Conservation (phyloP, 2,329 filamentous ascomycete species). For the Colletotrichum acutatum region DNA sequence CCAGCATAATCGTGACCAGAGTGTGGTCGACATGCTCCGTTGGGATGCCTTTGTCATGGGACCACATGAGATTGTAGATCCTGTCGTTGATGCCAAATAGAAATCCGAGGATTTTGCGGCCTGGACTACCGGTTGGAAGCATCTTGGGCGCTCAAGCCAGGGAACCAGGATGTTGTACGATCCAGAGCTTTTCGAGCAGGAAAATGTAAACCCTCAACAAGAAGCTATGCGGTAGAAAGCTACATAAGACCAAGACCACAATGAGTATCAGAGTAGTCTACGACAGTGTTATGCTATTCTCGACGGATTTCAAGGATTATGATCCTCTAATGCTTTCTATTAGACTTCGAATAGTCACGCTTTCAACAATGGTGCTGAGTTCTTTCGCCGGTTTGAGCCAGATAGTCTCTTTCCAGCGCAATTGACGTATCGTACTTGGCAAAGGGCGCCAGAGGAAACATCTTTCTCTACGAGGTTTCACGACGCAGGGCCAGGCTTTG, state of each 20-base stretch:
- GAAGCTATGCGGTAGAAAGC: background rate
- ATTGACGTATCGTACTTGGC: background rate
- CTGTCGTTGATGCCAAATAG: background rate
- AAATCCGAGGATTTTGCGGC: slow-evolving; percentile 6
- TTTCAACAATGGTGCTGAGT: too few relatives aligned
- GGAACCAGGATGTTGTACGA: background rate
- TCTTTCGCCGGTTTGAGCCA: too few relatives aligned
- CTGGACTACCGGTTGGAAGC: background rate
- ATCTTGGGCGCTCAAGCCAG: background rate
- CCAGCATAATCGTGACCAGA: slow-evolving; percentile 5
- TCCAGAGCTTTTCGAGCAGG: background rate
- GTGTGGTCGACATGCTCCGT: background rate
- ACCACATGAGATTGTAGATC: slow-evolving; percentile 5
- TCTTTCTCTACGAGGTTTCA: background rate
- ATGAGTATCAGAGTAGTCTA: background rate
- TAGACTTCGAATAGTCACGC: background rate
- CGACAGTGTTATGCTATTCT: background rate
- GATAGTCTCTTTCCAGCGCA: too few relatives aligned
- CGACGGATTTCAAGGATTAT: background rate
- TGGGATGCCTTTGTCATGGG: slow-evolving; percentile 5
- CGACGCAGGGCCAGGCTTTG: background rate
- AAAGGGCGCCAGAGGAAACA: background rate
- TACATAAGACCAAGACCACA: background rate
- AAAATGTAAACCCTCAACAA: background rate
- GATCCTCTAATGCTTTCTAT: background rate